Base-by-base conservation (phyloP, 2,329 filamentous ascomycete genomes). In the Penicillium sp. region DNA sequence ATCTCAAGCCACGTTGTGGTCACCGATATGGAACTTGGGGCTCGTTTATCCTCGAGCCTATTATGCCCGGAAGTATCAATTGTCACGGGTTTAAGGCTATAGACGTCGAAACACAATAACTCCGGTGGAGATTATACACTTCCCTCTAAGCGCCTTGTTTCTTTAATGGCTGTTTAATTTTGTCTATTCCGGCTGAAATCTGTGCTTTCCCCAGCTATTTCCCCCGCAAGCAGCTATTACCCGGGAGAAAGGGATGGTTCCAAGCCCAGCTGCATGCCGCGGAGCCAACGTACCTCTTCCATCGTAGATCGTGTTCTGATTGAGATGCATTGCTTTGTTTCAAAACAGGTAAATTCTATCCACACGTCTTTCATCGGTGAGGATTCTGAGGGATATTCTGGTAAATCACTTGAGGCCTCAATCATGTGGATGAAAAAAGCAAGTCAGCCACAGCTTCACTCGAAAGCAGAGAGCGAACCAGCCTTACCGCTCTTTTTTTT, bases 231-330 rank as follows among this genome's bases (percentile, higher is more conserved):
- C 53, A 55, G 56, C 51, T 46, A 59, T 56, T 62, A 59, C 51
- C 56, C 58, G 53, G 53, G 52, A 58, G 57, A 51, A 61, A 61
- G 59, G 58, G 59, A 53, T 56, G 41, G 50, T 51, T 61, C 55
- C 54, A 56, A 58, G 55, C 43, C 50, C 43, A 51, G 43, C 53
- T 47, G 53, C 61, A 64, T 65, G 59, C 61, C 62, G 61, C 62
- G 60, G 63, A 62, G 65, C 55, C 45, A 53, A 34, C 32, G 15
- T 47, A 42, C 53, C 51, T 54, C 48, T 63, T 61, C 61, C 62
- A 32, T 46, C 28, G 58, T 60, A 45, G 45, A 56, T 54, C 45
- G 43, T 41, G 5, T 43, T 49, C 45, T 31, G 38, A 42, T 43
- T 59, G 48, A 46, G 48, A 26, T 52, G 56, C 57, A 61, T 55